Conservation (phyloP, 2,329 filamentous ascomycete species). For the Penicillium occitanis region DNA sequence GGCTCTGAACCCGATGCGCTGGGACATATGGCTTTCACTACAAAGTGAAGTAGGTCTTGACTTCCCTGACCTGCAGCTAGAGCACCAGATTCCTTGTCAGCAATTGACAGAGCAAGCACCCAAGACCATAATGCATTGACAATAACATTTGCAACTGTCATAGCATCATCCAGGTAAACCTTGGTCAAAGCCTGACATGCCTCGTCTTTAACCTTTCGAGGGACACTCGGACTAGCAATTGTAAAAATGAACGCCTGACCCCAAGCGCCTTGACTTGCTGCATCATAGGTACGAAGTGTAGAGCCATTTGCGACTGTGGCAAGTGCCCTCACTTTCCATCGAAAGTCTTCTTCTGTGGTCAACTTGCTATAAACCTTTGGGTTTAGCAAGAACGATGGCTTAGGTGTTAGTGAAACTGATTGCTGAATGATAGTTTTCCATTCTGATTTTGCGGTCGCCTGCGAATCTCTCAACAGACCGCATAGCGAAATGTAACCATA, state of each 20-base stretch:
- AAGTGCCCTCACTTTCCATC: conserved; percentile 73
- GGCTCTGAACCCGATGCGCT: conserved; percentile 28
- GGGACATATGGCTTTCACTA: conserved; percentile 49
- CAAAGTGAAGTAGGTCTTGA: conserved; percentile 59
- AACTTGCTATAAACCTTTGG: conserved; percentile 82
- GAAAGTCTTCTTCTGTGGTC: conserved; percentile 69
- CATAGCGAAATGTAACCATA: conserved; percentile 70
- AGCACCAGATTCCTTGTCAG: conserved; percentile 77
- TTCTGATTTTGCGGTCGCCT: conserved; percentile 45
- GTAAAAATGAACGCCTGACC: conserved; percentile 81
- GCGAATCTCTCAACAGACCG: conserved; percentile 53
- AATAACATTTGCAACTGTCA: conserved; percentile 61
- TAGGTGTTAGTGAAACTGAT: conserved; percentile 68
- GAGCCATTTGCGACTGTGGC: conserved; percentile 60
- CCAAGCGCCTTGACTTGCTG: conserved; percentile 66
- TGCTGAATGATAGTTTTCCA: conserved; percentile 59
- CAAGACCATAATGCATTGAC: conserved; percentile 77
- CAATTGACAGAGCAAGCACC: conserved; percentile 64
- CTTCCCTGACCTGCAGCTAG: conserved; percentile 64
- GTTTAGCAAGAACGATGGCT: conserved; percentile 84
- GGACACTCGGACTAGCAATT: conserved; percentile 62
- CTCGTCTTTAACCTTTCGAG: conserved; percentile 63
- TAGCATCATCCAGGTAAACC: conserved; percentile 63
- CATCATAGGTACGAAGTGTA: conserved; percentile 49
- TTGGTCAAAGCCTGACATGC: conserved; percentile 61